These are phyloP conservation scores for Chrysoporthe cubensis DNA, from an alignment of 2,329 filamentous ascomycete species.

Conservation along the genomic window DNA sequence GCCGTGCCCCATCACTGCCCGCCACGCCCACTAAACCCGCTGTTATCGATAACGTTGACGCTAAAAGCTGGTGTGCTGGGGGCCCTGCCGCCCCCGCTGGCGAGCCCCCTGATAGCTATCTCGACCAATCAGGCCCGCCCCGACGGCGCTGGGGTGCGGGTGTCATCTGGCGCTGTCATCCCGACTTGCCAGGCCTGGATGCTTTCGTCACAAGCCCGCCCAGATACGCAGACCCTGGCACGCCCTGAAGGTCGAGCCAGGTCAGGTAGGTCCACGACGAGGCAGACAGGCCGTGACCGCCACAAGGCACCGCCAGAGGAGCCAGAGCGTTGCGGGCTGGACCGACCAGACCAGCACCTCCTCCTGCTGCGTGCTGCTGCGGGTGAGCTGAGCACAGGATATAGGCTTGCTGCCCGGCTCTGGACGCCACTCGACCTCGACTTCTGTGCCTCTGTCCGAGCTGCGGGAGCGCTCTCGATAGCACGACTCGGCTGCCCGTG, in stretches of 20 bases:
- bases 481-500: not conserved
- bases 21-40: not conserved
- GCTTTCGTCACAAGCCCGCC: constrained; percentile 5
- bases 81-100: not conserved
- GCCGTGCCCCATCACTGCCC: not conserved
- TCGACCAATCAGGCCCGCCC: constrained; percentile 10
- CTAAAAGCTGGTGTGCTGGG: constrained; percentile 11
- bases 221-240: not conserved
- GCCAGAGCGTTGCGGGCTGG: too few species aligned
- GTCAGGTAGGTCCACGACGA: not conserved
- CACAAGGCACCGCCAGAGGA: too few species aligned
- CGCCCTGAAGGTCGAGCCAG: not conserved
- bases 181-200: not conserved
- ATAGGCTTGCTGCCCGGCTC: too few species aligned
- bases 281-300: not conserved
- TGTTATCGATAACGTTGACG: constrained; percentile 25
- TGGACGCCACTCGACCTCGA: too few species aligned
- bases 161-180: constrained; percentile 17
- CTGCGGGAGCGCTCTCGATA: not conserved
- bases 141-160: constrained; percentile 1
- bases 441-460: too few species aligned
- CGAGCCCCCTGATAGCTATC: not conserved
- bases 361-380: too few species aligned
- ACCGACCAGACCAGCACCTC: too few species aligned
- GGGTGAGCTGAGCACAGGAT: too few species aligned